Evolutionary conservation across 441 rosid genomes (phyloP), one percentile per base, ranked within the genome.

Genomic region (Biscutella laevigata): DNA sequence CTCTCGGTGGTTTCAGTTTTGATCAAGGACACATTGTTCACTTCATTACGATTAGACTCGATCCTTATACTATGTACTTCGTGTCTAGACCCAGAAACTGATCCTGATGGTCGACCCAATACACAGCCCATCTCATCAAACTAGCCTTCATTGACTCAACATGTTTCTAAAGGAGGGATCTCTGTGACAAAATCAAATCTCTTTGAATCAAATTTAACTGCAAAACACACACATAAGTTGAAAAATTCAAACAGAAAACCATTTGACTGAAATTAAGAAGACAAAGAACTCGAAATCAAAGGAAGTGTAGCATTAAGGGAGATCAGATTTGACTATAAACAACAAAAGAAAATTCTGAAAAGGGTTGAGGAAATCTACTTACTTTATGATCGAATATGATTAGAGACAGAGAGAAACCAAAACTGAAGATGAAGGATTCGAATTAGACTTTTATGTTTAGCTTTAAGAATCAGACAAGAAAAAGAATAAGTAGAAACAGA

Each of bases 71-170:
- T 75, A 58, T n/a, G n/a, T n/a, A 66, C 73, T 32, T 52, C 79
- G 43, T 64, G 72, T 72, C 66, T 83, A 38, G 90, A 74, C 76
- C 75, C 92, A 29, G 83, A 72, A 54, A 62, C 64, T 64, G 77
- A 66, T 59, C 81, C 86, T 17, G 83, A 59, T 19, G 81, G 88
- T 82, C 79, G 73, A 57, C 95, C 85, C 61, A 91, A 67, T 74
- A 91, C 95, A 75, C 98, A 91, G 51, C 98, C 98, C 96, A 91
- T 91, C 62, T 73, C 80, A 63, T 59, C 42, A 71, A 79, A 58
- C 89, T 74, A 78, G 64, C 25, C 70, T 65, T 77, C 88, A 80
- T 79, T 48, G 73, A 53, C 83, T 71, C 82, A 75, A 67, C 94
- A 84, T 82, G 52, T 32, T 59, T 34, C 33, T 33, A 41, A 54